Percentiles rank a stretch among this genome's conserved stretches.
Conservation (phyloP, 2,329 filamentous ascomycete species). For the Lecanicillium sp. region DNA sequence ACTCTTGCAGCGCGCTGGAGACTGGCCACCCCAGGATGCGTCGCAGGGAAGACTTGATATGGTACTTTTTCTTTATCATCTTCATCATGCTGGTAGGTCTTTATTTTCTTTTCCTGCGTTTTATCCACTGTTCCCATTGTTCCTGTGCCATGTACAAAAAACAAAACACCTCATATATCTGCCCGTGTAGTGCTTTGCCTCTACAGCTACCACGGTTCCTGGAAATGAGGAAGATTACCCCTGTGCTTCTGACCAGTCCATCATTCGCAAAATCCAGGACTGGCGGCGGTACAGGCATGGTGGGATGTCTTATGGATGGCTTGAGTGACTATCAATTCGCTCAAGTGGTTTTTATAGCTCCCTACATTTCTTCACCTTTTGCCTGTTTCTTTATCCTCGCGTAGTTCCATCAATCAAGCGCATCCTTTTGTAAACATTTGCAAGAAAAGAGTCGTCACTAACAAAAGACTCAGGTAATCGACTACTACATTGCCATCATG, state of each 20-base stretch:
- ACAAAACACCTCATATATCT: constrained; percentile 54
- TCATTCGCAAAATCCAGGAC: constrained; percentile 61
- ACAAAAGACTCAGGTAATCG: constrained; percentile 16
- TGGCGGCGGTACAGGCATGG: constrained; percentile 63
- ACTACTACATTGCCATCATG: constrained; percentile 21
- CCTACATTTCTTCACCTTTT: constrained; percentile 43
- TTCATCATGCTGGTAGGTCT: constrained; percentile 68
- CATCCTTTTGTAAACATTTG: not conserved
- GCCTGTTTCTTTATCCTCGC: not conserved
- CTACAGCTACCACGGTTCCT: constrained; percentile 75
- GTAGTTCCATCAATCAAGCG: constrained; percentile 10
- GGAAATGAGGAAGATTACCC: constrained; percentile 75
- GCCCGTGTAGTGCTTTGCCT: constrained; percentile 62
- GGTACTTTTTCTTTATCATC: constrained; percentile 69
- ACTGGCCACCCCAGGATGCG: constrained; percentile 61
- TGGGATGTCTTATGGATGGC: constrained; percentile 69
- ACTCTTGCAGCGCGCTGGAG: constrained; percentile 70
- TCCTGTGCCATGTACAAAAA: constrained; percentile 6
- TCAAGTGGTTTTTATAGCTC: constrained; percentile 52
- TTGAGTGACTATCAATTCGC: constrained; percentile 50
- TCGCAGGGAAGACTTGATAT: constrained; percentile 69
- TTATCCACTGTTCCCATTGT: constrained; percentile 8
- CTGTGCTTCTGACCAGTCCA: constrained; percentile 49
- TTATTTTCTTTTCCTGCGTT: constrained; percentile 13
- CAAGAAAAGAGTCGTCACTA: constrained; percentile 6